These are phyloP conservation scores for Eutypella sp. DNA, from an alignment of 2,329 filamentous ascomycete genomes.

Conservation along the genomic window DNA sequence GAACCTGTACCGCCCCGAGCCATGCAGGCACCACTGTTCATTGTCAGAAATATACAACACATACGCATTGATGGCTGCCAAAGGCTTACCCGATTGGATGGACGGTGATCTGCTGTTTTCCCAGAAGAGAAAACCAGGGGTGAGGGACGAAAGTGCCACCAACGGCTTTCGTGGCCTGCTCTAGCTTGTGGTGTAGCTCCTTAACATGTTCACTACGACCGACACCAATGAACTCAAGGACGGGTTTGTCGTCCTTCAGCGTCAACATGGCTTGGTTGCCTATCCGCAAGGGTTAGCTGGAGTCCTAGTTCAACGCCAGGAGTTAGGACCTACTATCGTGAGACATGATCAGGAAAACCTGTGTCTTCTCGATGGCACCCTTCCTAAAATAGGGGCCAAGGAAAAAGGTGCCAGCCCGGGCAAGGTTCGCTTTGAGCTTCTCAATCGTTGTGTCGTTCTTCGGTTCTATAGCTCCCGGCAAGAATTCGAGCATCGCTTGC, in stretches of 20 bases:
- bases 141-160: conserved; percentile 57
- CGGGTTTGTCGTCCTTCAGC: conserved; percentile 54
- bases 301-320: not conserved
- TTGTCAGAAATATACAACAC: conserved; percentile 3
- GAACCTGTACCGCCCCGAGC: conserved; percentile 51
- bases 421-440: conserved; percentile 40
- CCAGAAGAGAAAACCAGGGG: conserved; percentile 52
- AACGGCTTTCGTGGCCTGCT: conserved; percentile 49
- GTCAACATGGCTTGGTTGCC: conserved; percentile 55
- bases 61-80: not conserved
- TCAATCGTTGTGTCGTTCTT: conserved; percentile 34
- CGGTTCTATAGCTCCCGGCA: conserved; percentile 41
- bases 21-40: conserved; percentile 55
- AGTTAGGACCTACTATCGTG: conserved; percentile 47
- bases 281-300: conserved; percentile 12
- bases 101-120: conserved; percentile 56
- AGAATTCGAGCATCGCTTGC: conserved; percentile 50
- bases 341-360: conserved; percentile 62
- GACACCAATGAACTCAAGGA: conserved; percentile 56
- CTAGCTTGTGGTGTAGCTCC: conserved; percentile 46
- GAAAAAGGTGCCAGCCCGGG: conserved; percentile 47
- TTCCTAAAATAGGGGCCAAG: conserved; percentile 52
- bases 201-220: conserved; percentile 51
- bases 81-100: conserved; percentile 55
- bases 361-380: conserved; percentile 54